These are phyloP conservation scores for Corymbia citriodora DNA, from an alignment of 441 rosid genomes.

Conservation along the genomic window DNA sequence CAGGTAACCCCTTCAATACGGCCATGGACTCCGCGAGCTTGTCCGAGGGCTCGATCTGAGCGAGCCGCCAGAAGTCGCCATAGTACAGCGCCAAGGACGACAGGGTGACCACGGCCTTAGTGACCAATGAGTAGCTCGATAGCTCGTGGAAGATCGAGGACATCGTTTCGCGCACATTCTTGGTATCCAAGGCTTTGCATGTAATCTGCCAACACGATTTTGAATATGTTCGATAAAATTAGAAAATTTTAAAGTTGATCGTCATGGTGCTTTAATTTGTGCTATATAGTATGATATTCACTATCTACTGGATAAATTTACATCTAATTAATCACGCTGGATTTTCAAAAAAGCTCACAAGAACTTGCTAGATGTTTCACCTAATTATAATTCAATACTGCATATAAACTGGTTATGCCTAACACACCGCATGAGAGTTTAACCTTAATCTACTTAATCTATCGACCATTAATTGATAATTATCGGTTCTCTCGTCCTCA, in stretches of 20 bases:
- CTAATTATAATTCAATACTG: not conserved
- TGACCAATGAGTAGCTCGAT: not conserved
- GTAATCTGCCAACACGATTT: not conserved
- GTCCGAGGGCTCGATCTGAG: not conserved
- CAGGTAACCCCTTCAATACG: not conserved
- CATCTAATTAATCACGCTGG: not conserved
- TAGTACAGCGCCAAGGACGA: slow-evolving; percentile 3
- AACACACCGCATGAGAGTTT: not conserved
- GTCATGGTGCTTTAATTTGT: not conserved
- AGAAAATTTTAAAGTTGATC: not conserved
- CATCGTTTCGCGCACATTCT: slow-evolving; percentile 1
- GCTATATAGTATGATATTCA: not conserved
- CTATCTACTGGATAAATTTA: not conserved
- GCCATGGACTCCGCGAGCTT: not conserved
- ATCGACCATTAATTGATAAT: not conserved
- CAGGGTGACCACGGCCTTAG: slow-evolving; percentile 4
- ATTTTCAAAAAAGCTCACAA: not conserved
- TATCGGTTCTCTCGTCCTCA: not conserved
- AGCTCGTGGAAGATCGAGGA: not conserved
- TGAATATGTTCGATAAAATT: not conserved
- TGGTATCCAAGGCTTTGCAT: slow-evolving; percentile 5
- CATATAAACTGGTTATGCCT: not conserved
- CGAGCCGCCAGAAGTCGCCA: slow-evolving; percentile 9
- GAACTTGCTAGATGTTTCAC: not conserved
- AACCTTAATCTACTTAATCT: not conserved